Evolutionary conservation across 169 alveolate genomes (phyloP).

Genomic region (Amoebophrya sp.): DNA sequence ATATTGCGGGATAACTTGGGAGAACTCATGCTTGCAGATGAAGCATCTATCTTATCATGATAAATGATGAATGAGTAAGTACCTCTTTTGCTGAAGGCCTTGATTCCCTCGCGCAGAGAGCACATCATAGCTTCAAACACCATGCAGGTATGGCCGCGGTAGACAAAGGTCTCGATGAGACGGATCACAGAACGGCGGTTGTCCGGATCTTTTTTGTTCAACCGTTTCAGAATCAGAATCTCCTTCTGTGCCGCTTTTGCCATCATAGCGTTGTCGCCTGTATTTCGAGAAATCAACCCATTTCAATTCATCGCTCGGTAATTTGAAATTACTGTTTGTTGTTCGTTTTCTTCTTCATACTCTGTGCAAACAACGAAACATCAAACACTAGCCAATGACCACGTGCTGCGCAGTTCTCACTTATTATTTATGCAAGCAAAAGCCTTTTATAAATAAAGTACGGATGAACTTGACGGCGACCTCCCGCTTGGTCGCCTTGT

Average conservation of each 20-base stretch:
- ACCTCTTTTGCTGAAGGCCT: not conserved
- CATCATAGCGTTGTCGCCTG: not conserved
- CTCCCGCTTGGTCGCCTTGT: not conserved
- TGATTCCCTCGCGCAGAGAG: not conserved
- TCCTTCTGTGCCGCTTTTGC: not conserved
- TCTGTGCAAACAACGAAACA: too few relatives aligned
- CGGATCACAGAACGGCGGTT: not conserved
- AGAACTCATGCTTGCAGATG: too few relatives aligned
- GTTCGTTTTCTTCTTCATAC: too few relatives aligned
- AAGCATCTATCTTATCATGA: too few relatives aligned
- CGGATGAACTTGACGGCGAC: slow-evolving; percentile 5
- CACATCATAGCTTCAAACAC: not conserved
- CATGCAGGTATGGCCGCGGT: not conserved
- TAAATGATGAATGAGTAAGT: not conserved
- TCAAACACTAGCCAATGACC: too few relatives aligned
- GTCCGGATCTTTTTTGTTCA: not conserved
- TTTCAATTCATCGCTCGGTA: too few relatives aligned
- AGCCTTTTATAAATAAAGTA: too few relatives aligned
- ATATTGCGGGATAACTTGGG: too few relatives aligned
- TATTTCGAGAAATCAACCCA: too few relatives aligned
- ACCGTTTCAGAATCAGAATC: not conserved
- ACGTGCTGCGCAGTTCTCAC: too few relatives aligned
- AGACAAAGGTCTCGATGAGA: not conserved
- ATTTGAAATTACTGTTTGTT: too few relatives aligned
- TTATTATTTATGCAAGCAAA: too few relatives aligned